Evolutionary conservation across 495 filamentous ascomycete species (phyloP).

Genomic region (Darksidea phi): DNA sequence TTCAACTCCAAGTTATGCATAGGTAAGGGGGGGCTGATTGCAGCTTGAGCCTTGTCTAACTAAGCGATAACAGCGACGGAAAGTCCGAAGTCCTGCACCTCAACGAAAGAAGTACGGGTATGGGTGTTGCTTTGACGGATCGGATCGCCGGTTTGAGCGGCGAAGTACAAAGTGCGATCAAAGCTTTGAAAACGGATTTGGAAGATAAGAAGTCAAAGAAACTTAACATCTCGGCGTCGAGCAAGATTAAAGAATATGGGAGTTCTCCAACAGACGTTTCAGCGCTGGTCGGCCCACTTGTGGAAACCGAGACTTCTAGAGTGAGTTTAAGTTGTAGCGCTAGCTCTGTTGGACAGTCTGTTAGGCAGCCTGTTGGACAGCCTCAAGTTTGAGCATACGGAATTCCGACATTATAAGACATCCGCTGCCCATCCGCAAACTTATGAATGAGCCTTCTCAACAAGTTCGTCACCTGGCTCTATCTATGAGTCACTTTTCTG

Average conservation of each 20-base stretch:
- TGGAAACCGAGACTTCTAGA: too few species aligned
- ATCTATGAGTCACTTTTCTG: neutral
- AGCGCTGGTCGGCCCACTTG: too few species aligned
- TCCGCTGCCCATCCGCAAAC: neutral
- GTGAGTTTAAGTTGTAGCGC: too few species aligned
- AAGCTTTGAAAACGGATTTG: neutral
- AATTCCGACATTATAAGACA: neutral
- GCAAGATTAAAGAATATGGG: too few species aligned
- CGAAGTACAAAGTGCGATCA: neutral
- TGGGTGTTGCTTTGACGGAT: neutral
- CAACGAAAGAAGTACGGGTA: neutral
- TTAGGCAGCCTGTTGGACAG: neutral
- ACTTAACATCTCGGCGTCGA: too few species aligned
- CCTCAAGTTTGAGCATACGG: neutral
- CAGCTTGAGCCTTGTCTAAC: neutral
- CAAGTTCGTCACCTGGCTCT: neutral
- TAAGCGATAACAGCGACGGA: neutral
- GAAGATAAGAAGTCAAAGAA: too few species aligned
- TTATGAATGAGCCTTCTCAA: neutral
- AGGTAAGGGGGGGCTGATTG: slow-evolving; percentile 5
- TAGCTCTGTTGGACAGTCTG: too few species aligned
- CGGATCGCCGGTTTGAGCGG: neutral
- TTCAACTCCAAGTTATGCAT: slow-evolving; percentile 10
- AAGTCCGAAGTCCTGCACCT: neutral
- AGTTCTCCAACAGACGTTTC: too few species aligned